These are phyloP conservation scores for Stephania cephalantha DNA, from an alignment of 164 flowering plant species.

Conservation along the genomic window DNA sequence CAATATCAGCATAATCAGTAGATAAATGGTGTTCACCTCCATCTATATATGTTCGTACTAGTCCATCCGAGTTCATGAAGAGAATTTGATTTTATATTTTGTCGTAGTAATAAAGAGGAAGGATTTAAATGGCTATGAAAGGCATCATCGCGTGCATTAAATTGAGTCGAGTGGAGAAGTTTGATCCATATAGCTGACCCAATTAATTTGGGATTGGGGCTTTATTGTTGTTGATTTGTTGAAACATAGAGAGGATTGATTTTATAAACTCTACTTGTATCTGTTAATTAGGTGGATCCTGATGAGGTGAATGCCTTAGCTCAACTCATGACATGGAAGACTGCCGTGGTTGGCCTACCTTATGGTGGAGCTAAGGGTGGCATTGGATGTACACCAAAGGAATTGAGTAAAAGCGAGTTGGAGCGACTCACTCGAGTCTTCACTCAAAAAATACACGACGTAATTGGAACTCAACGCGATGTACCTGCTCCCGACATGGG, in stretches of 20 bases:
- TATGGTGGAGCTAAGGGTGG: slow-evolving; percentile 91
- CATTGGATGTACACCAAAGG: slow-evolving; percentile 67
- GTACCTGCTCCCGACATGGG: slow-evolving; percentile 92
- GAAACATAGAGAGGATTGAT: too few relatives aligned
- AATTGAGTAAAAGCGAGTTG: slow-evolving; percentile 51
- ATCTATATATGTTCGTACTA: background rate
- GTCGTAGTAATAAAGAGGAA: background rate
- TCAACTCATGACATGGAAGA: slow-evolving; percentile 89
- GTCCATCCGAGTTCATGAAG: background rate
- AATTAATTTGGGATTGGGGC: too few relatives aligned
- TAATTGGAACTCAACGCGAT: slow-evolving; percentile 68
- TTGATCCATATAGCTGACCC: too few relatives aligned
- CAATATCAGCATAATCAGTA: too few relatives aligned
- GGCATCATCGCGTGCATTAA: too few relatives aligned
- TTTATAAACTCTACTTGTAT: background rate
- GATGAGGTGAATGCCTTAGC: slow-evolving; percentile 87
- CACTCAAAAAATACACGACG: slow-evolving; percentile 83
- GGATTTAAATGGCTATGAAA: too few relatives aligned
- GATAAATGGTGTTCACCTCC: background rate
- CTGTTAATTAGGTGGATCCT: slow-evolving; percentile 57
- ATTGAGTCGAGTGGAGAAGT: too few relatives aligned
- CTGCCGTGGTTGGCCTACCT: slow-evolving; percentile 70
- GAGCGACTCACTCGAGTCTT: slow-evolving; percentile 81
- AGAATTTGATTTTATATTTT: background rate
- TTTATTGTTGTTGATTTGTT: too few relatives aligned